Conservation (phyloP, 192 early-diverging fungal genomes). For the Entomortierella parvispora region DNA sequence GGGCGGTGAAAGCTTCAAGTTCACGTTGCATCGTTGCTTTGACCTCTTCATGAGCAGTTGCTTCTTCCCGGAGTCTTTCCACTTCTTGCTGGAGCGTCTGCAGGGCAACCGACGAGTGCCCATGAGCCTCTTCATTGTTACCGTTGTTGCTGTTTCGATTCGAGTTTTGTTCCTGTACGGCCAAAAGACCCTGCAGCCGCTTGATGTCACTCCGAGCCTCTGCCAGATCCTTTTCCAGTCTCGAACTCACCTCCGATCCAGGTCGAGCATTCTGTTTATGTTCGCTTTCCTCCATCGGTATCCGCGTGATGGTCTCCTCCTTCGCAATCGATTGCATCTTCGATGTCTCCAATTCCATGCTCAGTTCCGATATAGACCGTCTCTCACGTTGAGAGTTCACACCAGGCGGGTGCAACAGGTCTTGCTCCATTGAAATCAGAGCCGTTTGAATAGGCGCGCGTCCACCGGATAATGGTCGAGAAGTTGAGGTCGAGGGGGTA, state of each 20-base stretch:
- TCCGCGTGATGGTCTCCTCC: constrained; percentile 5
- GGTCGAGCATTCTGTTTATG: background rate
- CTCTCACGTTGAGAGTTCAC: background rate
- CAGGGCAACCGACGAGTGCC: too few relatives aligned
- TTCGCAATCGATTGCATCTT: background rate
- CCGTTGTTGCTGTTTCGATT: background rate
- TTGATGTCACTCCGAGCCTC: constrained; percentile 19
- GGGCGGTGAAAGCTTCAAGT: constrained; percentile 1
- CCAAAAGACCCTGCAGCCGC: constrained; percentile 6
- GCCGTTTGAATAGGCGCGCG: too few relatives aligned
- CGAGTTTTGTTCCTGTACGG: constrained; percentile 3
- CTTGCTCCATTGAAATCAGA: too few relatives aligned
- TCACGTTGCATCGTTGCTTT: background rate
- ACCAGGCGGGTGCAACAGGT: too few relatives aligned
- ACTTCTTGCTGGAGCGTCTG: constrained; percentile 12
- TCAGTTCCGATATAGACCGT: background rate
- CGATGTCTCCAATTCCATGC: background rate
- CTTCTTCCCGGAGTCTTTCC: background rate
- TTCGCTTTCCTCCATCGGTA: background rate
- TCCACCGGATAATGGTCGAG: too few relatives aligned
- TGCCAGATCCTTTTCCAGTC: constrained; percentile 9
- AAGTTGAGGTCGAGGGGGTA: too few relatives aligned
- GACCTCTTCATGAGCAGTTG: background rate
- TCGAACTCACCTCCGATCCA: background rate
- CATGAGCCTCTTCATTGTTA: background rate